Conservation (phyloP, 2,329 filamentous ascomycete genomes). For the Aspergillus japonicus region DNA sequence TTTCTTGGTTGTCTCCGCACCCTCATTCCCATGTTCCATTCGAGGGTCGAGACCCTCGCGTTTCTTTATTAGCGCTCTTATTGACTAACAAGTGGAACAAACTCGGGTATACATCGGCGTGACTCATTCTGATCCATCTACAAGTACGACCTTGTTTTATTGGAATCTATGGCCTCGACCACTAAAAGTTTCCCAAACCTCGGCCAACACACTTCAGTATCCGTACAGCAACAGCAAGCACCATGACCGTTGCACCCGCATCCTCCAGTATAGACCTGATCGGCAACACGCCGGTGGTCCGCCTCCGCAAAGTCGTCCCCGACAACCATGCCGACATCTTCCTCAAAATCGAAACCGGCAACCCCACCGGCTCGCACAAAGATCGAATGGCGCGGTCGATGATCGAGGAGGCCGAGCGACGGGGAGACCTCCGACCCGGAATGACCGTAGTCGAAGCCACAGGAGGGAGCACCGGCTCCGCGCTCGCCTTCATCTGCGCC, state of each 20-base stretch:
- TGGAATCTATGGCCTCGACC: too few relatives aligned
- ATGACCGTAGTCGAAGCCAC: slow-evolving; percentile 92
- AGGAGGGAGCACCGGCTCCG: slow-evolving; percentile 70
- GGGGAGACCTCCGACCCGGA: slow-evolving; percentile 83
- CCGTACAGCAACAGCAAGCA: too few relatives aligned
- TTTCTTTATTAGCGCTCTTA: too few relatives aligned
- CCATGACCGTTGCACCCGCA: too few relatives aligned
- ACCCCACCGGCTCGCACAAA: slow-evolving; percentile 82
- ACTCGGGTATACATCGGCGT: not conserved
- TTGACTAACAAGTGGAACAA: slow-evolving; percentile 1
- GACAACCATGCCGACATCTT: slow-evolving; percentile 79
- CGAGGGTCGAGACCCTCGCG: too few relatives aligned
- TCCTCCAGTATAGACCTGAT: slow-evolving; percentile 46
- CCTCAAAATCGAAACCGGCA: slow-evolving; percentile 81
- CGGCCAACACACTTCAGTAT: too few relatives aligned
- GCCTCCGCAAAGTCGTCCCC: slow-evolving; percentile 76
- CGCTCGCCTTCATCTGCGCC: slow-evolving; percentile 17
- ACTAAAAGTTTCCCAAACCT: too few relatives aligned
- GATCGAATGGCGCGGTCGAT: slow-evolving; percentile 87
- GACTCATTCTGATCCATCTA: not conserved
- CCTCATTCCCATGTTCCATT: too few relatives aligned
- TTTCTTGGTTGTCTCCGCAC: too few relatives aligned
- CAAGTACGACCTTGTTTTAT: too few relatives aligned
- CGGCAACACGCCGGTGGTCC: slow-evolving; percentile 81
- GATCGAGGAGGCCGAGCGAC: slow-evolving; percentile 85